phyloP scores from a whole-genome alignment of 73 alveolate species.

The Uronychia setigera region DNA sequence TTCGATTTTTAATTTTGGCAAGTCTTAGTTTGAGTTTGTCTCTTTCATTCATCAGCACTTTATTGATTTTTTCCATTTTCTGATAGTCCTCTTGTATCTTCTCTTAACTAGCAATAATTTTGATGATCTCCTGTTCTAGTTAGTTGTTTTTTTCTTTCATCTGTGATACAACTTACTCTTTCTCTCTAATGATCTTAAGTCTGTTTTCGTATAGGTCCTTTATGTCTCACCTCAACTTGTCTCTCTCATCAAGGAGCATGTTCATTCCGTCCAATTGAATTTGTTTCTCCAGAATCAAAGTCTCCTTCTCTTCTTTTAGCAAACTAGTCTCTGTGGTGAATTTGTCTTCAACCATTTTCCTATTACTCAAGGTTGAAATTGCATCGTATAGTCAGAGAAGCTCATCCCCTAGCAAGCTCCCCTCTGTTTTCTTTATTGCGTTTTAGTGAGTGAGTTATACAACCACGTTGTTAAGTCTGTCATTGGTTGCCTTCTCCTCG shows the following conservation, averaged over 20 bases:
- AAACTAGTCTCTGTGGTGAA: constrained; percentile 18
- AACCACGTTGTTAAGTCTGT: background rate
- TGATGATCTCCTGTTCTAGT: constrained; percentile 30
- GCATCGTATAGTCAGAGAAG: background rate
- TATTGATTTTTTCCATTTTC: constrained; percentile 39
- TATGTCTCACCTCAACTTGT: constrained; percentile 20
- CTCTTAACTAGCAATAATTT: constrained; percentile 8
- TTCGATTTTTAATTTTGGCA: constrained; percentile 44
- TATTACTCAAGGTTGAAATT: background rate
- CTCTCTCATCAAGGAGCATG: constrained; percentile 48
- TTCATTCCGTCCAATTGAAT: constrained; percentile 13
- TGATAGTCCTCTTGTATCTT: constrained; percentile 36
- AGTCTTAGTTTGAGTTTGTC: constrained; percentile 60
- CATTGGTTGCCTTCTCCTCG: background rate
- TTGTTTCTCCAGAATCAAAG: constrained; percentile 32
- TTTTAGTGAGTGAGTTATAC: background rate
- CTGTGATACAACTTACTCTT: constrained; percentile 32
- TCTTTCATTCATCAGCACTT: constrained; percentile 37
- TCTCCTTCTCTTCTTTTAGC: background rate
- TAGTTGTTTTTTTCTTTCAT: constrained; percentile 47
- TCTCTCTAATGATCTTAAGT: constrained; percentile 21
- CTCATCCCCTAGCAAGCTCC: constrained; percentile 2
- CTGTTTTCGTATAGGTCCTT: constrained; percentile 29
- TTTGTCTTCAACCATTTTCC: constrained; percentile 56
- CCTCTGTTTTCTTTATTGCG: background rate